Conservation (phyloP, 2,329 filamentous ascomycete genomes). For the Aureobasidium mangrovei region DNA sequence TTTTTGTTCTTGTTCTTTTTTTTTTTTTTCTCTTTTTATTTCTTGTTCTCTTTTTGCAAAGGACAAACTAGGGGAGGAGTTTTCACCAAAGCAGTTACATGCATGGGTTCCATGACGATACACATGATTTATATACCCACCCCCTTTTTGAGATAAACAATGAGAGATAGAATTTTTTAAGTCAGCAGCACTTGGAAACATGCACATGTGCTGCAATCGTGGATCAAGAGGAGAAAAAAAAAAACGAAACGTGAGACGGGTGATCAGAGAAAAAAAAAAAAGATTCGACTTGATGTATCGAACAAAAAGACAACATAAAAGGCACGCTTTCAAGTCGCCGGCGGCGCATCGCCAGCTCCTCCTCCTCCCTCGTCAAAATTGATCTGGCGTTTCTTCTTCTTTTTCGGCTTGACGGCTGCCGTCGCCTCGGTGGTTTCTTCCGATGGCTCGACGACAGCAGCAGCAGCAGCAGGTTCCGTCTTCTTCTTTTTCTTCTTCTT, state of each 20-base stretch:
- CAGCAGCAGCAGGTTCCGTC: slow-evolving; percentile 52
- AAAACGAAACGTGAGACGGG: too few species aligned
- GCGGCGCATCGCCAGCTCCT: background rate
- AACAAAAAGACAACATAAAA: too few species aligned
- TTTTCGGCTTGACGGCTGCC: slow-evolving; percentile 68
- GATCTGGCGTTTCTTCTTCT: slow-evolving; percentile 68
- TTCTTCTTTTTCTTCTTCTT: slow-evolving; percentile 47
- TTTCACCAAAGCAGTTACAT: background rate
- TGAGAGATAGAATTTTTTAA: background rate
- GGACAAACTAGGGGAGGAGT: background rate
- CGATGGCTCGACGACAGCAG: slow-evolving; percentile 53
- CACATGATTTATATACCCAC: slow-evolving; percentile 7
- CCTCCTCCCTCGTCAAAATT: slow-evolving; percentile 50
- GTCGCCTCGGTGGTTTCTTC: slow-evolving; percentile 84
- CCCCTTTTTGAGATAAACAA: background rate
- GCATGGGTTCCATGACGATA: slow-evolving; percentile 5
- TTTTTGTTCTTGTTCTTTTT: background rate
- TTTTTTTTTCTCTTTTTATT: background rate
- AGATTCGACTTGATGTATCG: too few species aligned
- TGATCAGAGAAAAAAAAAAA: too few species aligned
- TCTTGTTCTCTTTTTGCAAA: background rate
- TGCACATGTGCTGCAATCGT: too few species aligned
- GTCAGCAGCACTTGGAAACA: too few species aligned
- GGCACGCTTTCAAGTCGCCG: background rate
- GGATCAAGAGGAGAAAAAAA: too few species aligned